Base-by-base conservation (phyloP, 2,329 filamentous ascomycete species). In the Ceratocystis alfenasii region DNA sequence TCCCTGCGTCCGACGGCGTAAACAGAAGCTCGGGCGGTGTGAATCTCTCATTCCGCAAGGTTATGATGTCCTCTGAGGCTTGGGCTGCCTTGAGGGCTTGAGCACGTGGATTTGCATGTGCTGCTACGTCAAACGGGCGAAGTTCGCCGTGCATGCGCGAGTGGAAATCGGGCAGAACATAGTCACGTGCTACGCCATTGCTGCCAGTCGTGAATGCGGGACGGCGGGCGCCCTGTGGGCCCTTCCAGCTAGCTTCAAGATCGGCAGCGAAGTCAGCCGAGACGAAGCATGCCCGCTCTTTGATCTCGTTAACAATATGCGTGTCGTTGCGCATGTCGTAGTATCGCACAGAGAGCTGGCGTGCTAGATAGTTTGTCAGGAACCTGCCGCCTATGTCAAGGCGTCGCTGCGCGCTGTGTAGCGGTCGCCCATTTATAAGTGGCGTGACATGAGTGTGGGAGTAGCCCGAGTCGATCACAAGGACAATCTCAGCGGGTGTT, bases 261-360 rank as follows among this genome's bases (percentile, higher is more conserved):
- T 96, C 90, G 5, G 74, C 72, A 30, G 80, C 78, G 74, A 97
- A 96, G 72, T 95, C 85, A 0, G 83, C 77, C 1, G 88, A 88
- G 10, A 96, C 86, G 71, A 88, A 97, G 73, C 90, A 95, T 0
- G 88, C 86, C 3, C 87, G 82, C 74, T 99, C 94, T 73, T 99
- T 99, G 75, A 97, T 92, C 74, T 96, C 89, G 72, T 96, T 96
- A 73, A 96, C 90, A 63, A 97, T 87, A 74, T 95, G 87, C 0
- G 89, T 87, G 71, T 99, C 94, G 74, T 95, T 92, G 69, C 94
- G 86, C 85, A 99, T 92, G 74, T 96, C 93, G 75, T 95, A 96
- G 72, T 96, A 91, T 5, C 94, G 87, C 15, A 95, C 81, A 1
- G 92, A 96, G 20, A 97, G 85, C 17, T 95, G 81, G 66, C 94